Evolutionary conservation across 768 basidiomycete genomes (phyloP).

Genomic region (Pisolithus microcarpus): DNA sequence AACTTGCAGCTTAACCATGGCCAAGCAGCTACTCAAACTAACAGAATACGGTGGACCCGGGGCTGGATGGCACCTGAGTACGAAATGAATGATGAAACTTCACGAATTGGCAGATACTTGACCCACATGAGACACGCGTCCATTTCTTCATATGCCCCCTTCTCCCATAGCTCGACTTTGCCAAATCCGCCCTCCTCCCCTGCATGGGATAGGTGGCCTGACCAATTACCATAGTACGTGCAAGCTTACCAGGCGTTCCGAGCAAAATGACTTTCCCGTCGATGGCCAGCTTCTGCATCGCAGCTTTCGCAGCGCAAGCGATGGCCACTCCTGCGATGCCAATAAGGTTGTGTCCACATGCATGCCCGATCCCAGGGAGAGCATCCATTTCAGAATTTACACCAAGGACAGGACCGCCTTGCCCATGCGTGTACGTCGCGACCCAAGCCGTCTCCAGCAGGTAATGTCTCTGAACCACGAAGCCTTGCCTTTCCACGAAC

Average conservation of each 20-base stretch:
- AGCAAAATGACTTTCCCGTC: constrained; percentile 63
- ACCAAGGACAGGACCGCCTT: constrained; percentile 64
- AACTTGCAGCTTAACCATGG: constrained; percentile 50
- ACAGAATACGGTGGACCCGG: constrained; percentile 67
- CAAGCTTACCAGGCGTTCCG: constrained; percentile 62
- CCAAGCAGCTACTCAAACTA: constrained; percentile 58
- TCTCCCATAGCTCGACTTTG: constrained; percentile 61
- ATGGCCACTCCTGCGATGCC: constrained; percentile 70
- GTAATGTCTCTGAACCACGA: constrained; percentile 53
- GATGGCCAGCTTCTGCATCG: constrained; percentile 53
- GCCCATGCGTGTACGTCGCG: constrained; percentile 57
- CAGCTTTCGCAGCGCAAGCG: constrained; percentile 58
- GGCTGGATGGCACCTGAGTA: constrained; percentile 71
- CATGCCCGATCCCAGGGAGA: constrained; percentile 53
- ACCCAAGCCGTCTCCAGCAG: constrained; percentile 69
- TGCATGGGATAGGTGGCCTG: constrained; percentile 18
- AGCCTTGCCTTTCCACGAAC: constrained; percentile 63
- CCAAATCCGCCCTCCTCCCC: constrained; percentile 78
- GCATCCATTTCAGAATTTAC: constrained; percentile 82
- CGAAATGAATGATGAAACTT: background rate
- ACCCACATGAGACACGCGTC: constrained; percentile 68
- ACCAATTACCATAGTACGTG: background rate
- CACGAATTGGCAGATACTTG: background rate
- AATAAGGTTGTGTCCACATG: constrained; percentile 81
- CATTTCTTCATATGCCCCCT: constrained; percentile 74